Evolutionary conservation across 2,329 filamentous ascomycete species (phyloP), one percentile per base, ranked within the genome.

Genomic region (Periconia sp.): DNA sequence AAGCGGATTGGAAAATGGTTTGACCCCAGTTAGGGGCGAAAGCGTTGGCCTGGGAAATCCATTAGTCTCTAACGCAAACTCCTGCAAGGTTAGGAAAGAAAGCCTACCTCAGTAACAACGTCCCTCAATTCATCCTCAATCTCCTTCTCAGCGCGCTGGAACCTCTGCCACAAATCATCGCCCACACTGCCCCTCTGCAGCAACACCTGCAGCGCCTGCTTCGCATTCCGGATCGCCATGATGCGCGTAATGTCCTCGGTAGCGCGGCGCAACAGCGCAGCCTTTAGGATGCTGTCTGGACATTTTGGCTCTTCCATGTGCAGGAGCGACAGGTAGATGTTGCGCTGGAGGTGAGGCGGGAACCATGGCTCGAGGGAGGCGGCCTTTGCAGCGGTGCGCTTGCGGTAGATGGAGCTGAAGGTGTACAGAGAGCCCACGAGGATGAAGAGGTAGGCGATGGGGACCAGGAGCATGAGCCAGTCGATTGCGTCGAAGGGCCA

Each of bases 111-210:
- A 65, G 87, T 85, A 33, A 97, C 92, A 20, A 97, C 93, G 76
- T 99, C 94, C 65, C 91, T 85, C 57, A 99, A 81, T 77, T 99
- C 94, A 62, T 92, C 91, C 77, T 99, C 92, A 81, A 97, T 95
- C 77, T 99, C 94, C 79, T 95, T 92, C 83, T 99, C 94, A 0
- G 93, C 94, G 47, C 91, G 84, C 76, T 87, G 77, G 75, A 97
- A 96, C 40, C 93, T 83, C 79, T 97, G 91, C 89, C 92, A 96
- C 63, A 99, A 77, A 74, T 99, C 94, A 72, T 99, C 94, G 14
- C 94, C 93, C 1, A 99, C 92, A 68, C 91, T 96, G 46, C 94
- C 94, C 59, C 91, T 83, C 76, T 96, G 91, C 64, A 97, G 76
- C 61, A 99, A 79, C 20, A 87, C 84, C 69, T 89, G 88, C 69